Percentiles rank a stretch among this genome's conserved stretches.
Evolutionary conservation across 2,329 filamentous ascomycete genomes (phyloP).

Genomic region (Nothomitra cinnamomea): DNA sequence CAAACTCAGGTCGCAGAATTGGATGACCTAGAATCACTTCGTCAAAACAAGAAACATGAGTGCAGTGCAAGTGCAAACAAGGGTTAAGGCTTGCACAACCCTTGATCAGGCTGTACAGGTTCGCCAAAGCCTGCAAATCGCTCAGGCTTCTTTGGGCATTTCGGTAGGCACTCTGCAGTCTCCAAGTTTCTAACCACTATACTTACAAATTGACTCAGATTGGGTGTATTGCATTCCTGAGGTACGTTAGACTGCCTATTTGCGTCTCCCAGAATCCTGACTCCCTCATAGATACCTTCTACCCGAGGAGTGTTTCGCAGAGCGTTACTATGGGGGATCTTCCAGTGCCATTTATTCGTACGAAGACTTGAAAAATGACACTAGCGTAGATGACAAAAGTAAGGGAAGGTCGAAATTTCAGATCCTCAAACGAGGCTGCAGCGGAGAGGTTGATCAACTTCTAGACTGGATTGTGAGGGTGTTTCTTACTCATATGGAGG

Average conservation of each 20-base stretch:
- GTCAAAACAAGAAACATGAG: too few relatives aligned
- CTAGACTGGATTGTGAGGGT: conserved; percentile 14
- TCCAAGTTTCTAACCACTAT: background rate
- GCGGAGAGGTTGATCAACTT: conserved; percentile 13
- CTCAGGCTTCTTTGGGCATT: conserved; percentile 14
- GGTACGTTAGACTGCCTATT: conserved; percentile 7
- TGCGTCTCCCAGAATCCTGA: background rate
- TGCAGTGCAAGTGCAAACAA: too few relatives aligned
- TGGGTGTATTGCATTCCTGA: conserved; percentile 15
- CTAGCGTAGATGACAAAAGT: background rate
- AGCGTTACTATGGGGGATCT: conserved; percentile 13
- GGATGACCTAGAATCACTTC: too few relatives aligned
- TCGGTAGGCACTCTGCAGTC: conserved; percentile 9
- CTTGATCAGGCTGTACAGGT: conserved; percentile 8
- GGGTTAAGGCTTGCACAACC: background rate
- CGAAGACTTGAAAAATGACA: background rate
- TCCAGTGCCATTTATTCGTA: background rate
- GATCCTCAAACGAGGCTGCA: conserved; percentile 10
- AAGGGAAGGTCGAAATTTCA: background rate
- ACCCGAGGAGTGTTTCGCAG: conserved; percentile 15
- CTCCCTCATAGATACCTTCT: conserved; percentile 12
- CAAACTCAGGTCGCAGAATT: too few relatives aligned
- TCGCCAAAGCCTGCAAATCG: conserved; percentile 14
- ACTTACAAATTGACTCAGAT: conserved; percentile 8
- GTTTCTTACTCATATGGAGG: background rate